Evolutionary conservation across 352 stramenopile species (phyloP), one percentile per base, ranked within the genome.

Genomic region (Pythium dissotocum): DNA sequence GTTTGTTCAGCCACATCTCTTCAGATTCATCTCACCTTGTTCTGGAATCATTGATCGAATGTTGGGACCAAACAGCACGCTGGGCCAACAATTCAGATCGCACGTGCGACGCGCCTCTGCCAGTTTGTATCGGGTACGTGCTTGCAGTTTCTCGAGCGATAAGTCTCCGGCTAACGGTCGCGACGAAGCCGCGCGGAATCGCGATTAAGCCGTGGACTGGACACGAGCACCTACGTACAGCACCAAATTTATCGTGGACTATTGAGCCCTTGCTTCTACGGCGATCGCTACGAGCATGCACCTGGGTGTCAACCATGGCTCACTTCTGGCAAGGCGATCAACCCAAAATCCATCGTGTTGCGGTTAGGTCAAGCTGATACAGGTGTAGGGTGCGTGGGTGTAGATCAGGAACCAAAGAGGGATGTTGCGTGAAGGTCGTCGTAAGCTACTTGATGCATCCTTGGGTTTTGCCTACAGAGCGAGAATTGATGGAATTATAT

Each of bases 291-390:
- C 21, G 7, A n/a, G 6, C n/a, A 6, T 12, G 18, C n/a, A 53
- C 7, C 46, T 53, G 46, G 46, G 46, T 53, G n/a, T 28, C 46
- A 6, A n/a, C 16, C 46, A 30, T 53, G 46, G 46, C 46, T 53
- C n/a, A 21, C 46, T 53, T 53, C 46, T 66, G 38, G 64, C 67
- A 26, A 59, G 59, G 65, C 61, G 14, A 73, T 65, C 1, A 65
- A 32, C 9, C 61, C 46, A 65, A 58, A 14, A 33, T 14, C 35
- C 12, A 1, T 0, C 21, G 21, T 24, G 6, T 12, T 32, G 46
- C 21, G 59, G 59, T 0, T 58, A 58, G 59, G 46, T 1, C 8
- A 38, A n/a, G 48, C 30, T 44, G 21, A 58, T 16, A n/a, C 38
- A 40, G 59, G 59, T 49, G 21, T 65, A 59, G 48, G 59, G 30